These are phyloP conservation scores for Phylloporus sp. DNA, from an alignment of 768 basidiomycete genomes.

Conservation along the genomic window DNA sequence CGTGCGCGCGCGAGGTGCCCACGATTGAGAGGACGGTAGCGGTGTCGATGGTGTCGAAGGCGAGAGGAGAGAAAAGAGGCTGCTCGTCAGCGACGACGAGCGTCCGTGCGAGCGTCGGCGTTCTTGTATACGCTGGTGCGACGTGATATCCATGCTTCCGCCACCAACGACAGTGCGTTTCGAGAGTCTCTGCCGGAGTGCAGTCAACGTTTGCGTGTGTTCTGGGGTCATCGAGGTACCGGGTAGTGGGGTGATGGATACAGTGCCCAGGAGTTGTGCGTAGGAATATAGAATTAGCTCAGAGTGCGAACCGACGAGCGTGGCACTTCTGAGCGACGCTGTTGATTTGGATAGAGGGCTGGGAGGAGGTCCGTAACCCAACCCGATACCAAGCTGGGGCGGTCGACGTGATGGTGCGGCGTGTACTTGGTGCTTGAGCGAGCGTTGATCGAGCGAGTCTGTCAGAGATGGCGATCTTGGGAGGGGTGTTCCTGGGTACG, in stretches of 20 bases:
- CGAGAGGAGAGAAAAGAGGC: constrained; percentile 47
- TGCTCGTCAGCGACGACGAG: constrained; percentile 49
- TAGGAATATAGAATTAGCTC: constrained; percentile 84
- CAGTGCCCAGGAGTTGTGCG: constrained; percentile 70
- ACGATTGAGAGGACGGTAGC: constrained; percentile 23
- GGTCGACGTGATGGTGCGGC: constrained; percentile 29
- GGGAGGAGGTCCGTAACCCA: constrained; percentile 43
- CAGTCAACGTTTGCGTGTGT: constrained; percentile 42
- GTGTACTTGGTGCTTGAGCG: constrained; percentile 30
- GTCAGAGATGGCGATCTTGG: constrained; percentile 25
- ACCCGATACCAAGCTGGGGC: constrained; percentile 43
- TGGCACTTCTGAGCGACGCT: constrained; percentile 35
- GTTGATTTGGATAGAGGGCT: constrained; percentile 13
- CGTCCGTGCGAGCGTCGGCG: constrained; percentile 42
- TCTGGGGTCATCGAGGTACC: constrained; percentile 40
- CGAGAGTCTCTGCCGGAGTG: constrained; percentile 48
- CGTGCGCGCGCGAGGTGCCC: constrained; percentile 17
- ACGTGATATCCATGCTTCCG: constrained; percentile 77
- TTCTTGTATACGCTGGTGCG: constrained; percentile 25
- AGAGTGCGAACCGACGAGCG: constrained; percentile 47
- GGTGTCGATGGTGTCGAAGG: constrained; percentile 33
- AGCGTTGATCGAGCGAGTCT: constrained; percentile 22
- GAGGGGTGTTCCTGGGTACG: constrained; percentile 36
- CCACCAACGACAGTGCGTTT: constrained; percentile 49
- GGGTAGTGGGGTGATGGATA: constrained; percentile 51